A percentile compares a stretch with the other conserved stretches of the same genome.
Evolutionary conservation across 257 asterid species (phyloP).

Genomic region (Cinchona pubescens): DNA sequence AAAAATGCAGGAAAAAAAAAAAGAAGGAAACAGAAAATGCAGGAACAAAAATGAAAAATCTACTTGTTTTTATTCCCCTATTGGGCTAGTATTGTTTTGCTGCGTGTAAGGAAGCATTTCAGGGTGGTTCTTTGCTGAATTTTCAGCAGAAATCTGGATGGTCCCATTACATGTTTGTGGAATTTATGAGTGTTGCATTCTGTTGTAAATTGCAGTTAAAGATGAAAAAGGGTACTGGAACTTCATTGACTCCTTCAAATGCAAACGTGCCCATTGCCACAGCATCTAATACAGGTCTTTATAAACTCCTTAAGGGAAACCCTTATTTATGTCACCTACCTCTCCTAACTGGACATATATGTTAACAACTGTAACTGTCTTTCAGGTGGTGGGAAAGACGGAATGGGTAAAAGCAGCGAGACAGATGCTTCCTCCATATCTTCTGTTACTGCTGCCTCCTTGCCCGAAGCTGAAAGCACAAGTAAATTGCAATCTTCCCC

Average conservation of each 20-base stretch:
- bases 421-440: constrained; percentile 36
- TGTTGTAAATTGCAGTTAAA: constrained; percentile 52
- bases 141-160: neutral
- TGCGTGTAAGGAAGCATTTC: neutral
- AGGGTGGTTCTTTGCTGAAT: neutral
- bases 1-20: neutral
- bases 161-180: neutral
- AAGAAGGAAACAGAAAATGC: neutral
- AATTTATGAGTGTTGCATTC: neutral
- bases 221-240: constrained; percentile 64
- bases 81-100: neutral
- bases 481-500: constrained; percentile 25
- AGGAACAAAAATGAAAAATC: neutral
- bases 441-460: constrained; percentile 25
- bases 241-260: constrained; percentile 43
- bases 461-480: constrained; percentile 40
- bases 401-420: constrained; percentile 40
- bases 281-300: constrained; percentile 53
- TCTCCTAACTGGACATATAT: neutral
- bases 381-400: constrained; percentile 70
- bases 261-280: constrained; percentile 34
- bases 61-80: neutral
- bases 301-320: constrained; percentile 9
- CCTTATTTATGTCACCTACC: neutral
- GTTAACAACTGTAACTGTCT: constrained; percentile 15